Base-by-base conservation (phyloP, 2,329 filamentous ascomycete species). In the Byssothecium circinans region DNA sequence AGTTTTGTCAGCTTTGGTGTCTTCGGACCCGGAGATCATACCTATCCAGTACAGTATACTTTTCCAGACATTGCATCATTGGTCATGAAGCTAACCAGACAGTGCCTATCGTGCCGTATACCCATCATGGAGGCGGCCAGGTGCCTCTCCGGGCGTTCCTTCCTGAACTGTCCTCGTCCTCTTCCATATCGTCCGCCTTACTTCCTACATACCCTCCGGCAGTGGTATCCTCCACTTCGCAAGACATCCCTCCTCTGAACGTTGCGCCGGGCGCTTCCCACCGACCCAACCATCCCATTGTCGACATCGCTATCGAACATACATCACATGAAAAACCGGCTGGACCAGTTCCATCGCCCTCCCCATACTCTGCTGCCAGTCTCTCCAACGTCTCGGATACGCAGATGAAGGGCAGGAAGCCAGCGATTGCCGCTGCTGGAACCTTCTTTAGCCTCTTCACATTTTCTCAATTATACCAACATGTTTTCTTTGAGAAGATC, bases 71-170 rank as follows among this genome's bases (percentile, higher is more conserved):
- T 37, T 51, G 42, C 41, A 35, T 49, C 42, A 53, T 53, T 55
- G 51, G 53, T 45, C 35, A 49, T 42, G 18, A 54, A 50, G 60
- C 65, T 68, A 59, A 66, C 50, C 49, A 47, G 36, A 48, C 55
- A 71, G 68, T 71, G 68, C 63, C 66, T 45, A 58, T 69, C 54
- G 59, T 64, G 23, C 65, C 67, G 49, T 68, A 62, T 60, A 43
- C 60, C 43, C 67, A 67, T 41, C 45, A 68, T 65, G 65, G 60
- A 52, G 64, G 60, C 49, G 65, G 51, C 54, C 68, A 71, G 61
- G 59, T 61, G 54, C 68, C 67, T 50, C 62, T 70, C 53, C 59
- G 52, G 27, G 54, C 43, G 41, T 47, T 50, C 49, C 50, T 68
- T 42, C 61, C 65, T 42, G 56, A 61, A 45, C 46, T 56, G 43